phyloP scores from a whole-genome alignment of 2,329 filamentous ascomycete species.

The Calonectria multiphialidica region DNA sequence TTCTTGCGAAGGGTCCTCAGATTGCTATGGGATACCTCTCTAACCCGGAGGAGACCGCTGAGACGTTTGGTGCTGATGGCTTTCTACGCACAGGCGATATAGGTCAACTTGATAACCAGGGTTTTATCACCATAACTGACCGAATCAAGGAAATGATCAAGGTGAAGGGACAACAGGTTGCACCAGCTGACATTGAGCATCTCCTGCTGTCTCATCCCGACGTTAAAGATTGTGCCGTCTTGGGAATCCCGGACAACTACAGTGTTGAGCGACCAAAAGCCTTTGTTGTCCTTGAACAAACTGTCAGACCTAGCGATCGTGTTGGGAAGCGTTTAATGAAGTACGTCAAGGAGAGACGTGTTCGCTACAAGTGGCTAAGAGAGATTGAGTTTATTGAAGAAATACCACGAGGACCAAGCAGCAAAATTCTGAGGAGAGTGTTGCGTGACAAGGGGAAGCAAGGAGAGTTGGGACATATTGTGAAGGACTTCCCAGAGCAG shows the following conservation, averaged over 20 bases:
- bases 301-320: neutral
- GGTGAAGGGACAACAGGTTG: conserved; percentile 78
- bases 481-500: neutral
- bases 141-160: conserved; percentile 73
- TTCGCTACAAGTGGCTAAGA: conserved; percentile 72
- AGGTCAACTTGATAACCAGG: conserved; percentile 73
- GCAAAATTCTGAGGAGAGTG: conserved; percentile 56
- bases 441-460: conserved; percentile 37
- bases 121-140: conserved; percentile 73
- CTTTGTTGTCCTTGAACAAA: conserved; percentile 58
- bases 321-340: neutral
- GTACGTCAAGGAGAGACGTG: conserved; percentile 59
- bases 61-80: conserved; percentile 76
- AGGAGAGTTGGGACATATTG: neutral
- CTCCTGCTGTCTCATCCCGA: conserved; percentile 75
- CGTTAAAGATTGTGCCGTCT: conserved; percentile 77
- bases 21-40: conserved; percentile 83
- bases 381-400: conserved; percentile 74
- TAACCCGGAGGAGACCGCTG: conserved; percentile 80
- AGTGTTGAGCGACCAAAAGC: conserved; percentile 62
- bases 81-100: conserved; percentile 87
- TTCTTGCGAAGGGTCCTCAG: conserved; percentile 79
- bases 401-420: conserved; percentile 74
- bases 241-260: conserved; percentile 49
- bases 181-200: conserved; percentile 80